A percentile compares a stretch with the other conserved stretches of the same genome.
These are phyloP conservation scores for Agarophyton chilense DNA, from an alignment of 23 red algal genomes.

Conservation along the genomic window DNA sequence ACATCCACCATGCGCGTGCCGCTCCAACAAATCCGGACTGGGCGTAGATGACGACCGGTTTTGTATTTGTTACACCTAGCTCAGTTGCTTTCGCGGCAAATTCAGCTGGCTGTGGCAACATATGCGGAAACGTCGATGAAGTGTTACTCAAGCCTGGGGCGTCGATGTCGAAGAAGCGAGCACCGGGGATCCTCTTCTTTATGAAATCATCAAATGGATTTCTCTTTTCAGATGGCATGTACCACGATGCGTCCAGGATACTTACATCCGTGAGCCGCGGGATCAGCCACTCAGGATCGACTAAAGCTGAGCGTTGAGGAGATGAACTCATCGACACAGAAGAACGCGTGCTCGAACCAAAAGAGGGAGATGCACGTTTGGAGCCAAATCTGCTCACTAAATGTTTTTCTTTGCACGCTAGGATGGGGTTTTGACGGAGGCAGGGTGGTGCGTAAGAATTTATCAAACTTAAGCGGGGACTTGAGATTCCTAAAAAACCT, in stretches of 20 bases:
- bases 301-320: conserved; percentile 25
- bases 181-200: conserved; percentile 28
- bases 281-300: conserved; percentile 20
- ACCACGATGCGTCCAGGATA: conserved; percentile 69
- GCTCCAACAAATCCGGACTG: conserved; percentile 70
- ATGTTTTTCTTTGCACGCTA: background rate
- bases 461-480: background rate
- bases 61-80: conserved; percentile 28
- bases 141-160: conserved; percentile 29
- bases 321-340: conserved; percentile 1
- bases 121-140: conserved; percentile 65
- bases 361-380: background rate
- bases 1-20: conserved; percentile 96
- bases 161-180: conserved; percentile 85
- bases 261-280: background rate
- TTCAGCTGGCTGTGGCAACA: conserved; percentile 69
- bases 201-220: conserved; percentile 44
- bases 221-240: conserved; percentile 48
- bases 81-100: conserved; percentile 42
- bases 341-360: background rate
- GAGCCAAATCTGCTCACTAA: background rate
- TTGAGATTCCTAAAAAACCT: background rate
- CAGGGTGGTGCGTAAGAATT: background rate
- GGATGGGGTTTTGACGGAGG: background rate
- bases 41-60: conserved; percentile 75